Percentiles rank a stretch among this genome's conserved stretches.
Conservation (phyloP, 192 early-diverging fungal species). For the Coemansia sp. region DNA sequence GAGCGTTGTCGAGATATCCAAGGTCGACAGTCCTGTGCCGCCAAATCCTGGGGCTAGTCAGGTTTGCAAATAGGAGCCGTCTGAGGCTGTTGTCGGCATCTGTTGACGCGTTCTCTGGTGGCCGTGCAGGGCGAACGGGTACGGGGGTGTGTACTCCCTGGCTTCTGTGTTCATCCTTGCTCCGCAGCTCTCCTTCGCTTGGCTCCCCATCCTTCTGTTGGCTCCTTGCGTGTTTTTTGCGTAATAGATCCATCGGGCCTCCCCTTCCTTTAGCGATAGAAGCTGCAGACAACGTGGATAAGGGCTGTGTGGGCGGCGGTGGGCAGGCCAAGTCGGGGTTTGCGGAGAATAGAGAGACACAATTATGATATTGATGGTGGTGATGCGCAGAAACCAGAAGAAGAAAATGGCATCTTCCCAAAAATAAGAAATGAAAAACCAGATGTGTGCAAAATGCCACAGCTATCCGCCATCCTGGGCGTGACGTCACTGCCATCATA, state of each 20-base stretch:
- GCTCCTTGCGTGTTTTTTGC: constrained; percentile 1
- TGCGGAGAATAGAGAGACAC: no score
- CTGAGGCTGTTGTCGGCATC: constrained; percentile 9
- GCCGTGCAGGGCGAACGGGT: background rate
- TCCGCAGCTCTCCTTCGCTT: background rate
- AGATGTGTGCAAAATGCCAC: no score
- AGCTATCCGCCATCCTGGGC: no score
- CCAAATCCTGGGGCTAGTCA: constrained; percentile 1
- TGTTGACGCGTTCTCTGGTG: constrained; percentile 12
- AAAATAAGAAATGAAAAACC: no score
- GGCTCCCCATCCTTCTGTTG: background rate
- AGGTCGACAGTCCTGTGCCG: constrained; percentile 10
- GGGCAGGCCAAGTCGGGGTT: no score
- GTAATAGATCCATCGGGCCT: constrained; percentile 3
- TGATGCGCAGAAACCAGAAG: no score
- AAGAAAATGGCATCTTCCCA: no score
- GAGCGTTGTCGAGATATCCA: background rate
- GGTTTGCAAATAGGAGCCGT: constrained; percentile 1
- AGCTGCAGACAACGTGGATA: background rate
- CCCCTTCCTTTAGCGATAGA: background rate
- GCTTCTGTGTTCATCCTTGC: constrained; percentile 1
- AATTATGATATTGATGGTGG: no score
- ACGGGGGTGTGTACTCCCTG: constrained; percentile 11
- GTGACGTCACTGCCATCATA: no score
- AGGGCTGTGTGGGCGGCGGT: background rate